Conservation (phyloP, 768 basidiomycete species). For the Suillus sp. region DNA sequence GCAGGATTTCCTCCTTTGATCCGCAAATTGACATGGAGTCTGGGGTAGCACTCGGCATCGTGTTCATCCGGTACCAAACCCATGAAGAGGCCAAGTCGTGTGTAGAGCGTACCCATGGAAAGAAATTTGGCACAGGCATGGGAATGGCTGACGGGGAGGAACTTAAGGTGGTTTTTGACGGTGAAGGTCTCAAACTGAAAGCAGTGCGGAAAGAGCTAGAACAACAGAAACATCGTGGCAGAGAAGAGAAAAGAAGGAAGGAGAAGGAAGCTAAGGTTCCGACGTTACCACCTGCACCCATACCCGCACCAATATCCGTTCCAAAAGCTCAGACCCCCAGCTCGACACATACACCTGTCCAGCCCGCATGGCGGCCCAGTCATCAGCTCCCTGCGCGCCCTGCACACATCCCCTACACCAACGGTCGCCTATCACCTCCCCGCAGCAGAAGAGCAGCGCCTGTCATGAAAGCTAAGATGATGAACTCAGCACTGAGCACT, state of each 20-base stretch:
- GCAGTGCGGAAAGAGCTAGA: constrained; percentile 70
- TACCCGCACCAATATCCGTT: constrained; percentile 19
- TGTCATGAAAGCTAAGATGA: constrained; percentile 30
- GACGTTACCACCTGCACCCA: constrained; percentile 16
- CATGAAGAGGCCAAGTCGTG: constrained; percentile 73
- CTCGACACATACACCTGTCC: constrained; percentile 28
- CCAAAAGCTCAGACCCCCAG: constrained; percentile 24
- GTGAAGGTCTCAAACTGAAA: constrained; percentile 63
- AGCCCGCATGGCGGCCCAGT: constrained; percentile 23
- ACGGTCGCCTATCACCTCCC: constrained; percentile 31
- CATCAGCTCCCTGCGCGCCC: constrained; percentile 34
- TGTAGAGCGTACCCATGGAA: constrained; percentile 66
- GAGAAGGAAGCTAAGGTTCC: constrained; percentile 31
- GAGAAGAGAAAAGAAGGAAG: constrained; percentile 51
- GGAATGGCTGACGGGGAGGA: constrained; percentile 53
- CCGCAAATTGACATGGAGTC: constrained; percentile 76
- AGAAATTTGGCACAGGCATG: constrained; percentile 52
- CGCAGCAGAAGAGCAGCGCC: constrained; percentile 29
- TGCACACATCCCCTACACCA: constrained; percentile 23
- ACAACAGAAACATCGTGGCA: constrained; percentile 45
- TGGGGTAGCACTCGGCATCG: constrained; percentile 83
- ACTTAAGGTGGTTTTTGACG: constrained; percentile 79
- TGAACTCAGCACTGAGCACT: constrained; percentile 23
- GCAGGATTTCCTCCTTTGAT: constrained; percentile 66
- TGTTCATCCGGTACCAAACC: constrained; percentile 65